Evolutionary conservation across 73 alveolate species (phyloP).

Genomic region (Stentor coeruleus): DNA sequence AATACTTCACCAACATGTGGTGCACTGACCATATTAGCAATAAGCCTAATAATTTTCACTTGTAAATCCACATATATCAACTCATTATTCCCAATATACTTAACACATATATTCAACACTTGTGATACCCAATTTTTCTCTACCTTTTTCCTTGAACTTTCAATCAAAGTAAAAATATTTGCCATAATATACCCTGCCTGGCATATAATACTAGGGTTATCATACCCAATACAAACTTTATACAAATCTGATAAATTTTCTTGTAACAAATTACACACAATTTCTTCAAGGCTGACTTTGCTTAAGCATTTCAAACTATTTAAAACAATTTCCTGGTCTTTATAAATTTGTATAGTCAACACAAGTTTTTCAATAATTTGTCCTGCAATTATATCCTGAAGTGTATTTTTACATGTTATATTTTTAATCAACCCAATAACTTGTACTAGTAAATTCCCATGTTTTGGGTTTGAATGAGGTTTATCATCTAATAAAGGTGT

Average conservation of each 20-base stretch:
- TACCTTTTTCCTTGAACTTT: neutral
- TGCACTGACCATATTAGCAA: conserved; percentile 9
- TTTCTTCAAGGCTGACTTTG: neutral
- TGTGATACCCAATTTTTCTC: neutral
- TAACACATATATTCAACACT: neutral
- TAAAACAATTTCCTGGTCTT: neutral
- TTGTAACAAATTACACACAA: neutral
- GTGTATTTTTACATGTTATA: neutral
- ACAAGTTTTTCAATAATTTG: conserved; percentile 8
- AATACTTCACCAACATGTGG: neutral
- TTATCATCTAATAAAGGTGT: neutral
- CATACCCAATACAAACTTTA: neutral
- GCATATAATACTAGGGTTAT: neutral
- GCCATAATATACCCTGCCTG: neutral
- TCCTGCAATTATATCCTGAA: neutral
- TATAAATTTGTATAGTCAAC: neutral
- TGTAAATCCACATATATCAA: neutral
- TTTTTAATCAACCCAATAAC: neutral
- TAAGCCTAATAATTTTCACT: neutral
- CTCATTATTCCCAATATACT: neutral
- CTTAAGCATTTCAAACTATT: neutral
- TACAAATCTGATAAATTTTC: neutral
- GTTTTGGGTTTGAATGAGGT: conserved; percentile 2
- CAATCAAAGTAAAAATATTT: neutral
- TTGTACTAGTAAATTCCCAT: conserved; percentile 1